Evolutionary conservation across 2,329 filamentous ascomycete species (phyloP), one percentile per base, ranked within the genome.

Genomic region (Colletotrichum sojae): DNA sequence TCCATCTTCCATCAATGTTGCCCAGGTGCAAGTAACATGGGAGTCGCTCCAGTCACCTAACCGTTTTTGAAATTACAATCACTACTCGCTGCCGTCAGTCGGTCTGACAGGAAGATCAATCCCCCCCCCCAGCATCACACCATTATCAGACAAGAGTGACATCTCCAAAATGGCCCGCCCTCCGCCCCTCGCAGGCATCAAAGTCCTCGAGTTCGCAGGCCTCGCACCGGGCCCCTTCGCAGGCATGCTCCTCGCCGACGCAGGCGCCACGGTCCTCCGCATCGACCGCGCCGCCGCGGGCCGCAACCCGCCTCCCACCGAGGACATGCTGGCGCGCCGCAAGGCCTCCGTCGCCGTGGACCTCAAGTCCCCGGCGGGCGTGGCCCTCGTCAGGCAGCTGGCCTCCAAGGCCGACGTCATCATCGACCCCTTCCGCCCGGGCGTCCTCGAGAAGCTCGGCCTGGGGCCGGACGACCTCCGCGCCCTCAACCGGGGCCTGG

Each of bases 391-490:
- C 61, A 90, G 90, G 70, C 83, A 85, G 3, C 85, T 98, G 1
- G 82, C 92, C 43, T 80, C 83, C 16, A 78, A 83, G 16, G 86
- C 90, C 64, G 95, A 98, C 80, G 85, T 98, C 43, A 80, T 98
- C 31, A 96, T 98, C 78, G 96, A 98, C 79, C 95, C 96, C 0
- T 98, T 94, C 84, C 92, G 95, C 0, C 95, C 95, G 0, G 94
- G 94, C 43, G 94, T 98, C 1, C 87, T 98, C 2, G 95, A 98
- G 81, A 92, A 91, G 59, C 88, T 95, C 10, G 92, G 92, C 0
- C 88, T 98, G 1, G 90, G 90, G 0, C 95, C 95, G 8, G 85
- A 88, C 0, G 87, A 88, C 1, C 85, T 98, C 8, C 82, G 90
- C 31, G 83, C 81, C 25, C 77, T 88, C 18, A 97, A 98, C 79